Evolutionary conservation across 2,329 filamentous ascomycete species (phyloP), one percentile per base, ranked within the genome.

Genomic region (Cytospora schulzeri): DNA sequence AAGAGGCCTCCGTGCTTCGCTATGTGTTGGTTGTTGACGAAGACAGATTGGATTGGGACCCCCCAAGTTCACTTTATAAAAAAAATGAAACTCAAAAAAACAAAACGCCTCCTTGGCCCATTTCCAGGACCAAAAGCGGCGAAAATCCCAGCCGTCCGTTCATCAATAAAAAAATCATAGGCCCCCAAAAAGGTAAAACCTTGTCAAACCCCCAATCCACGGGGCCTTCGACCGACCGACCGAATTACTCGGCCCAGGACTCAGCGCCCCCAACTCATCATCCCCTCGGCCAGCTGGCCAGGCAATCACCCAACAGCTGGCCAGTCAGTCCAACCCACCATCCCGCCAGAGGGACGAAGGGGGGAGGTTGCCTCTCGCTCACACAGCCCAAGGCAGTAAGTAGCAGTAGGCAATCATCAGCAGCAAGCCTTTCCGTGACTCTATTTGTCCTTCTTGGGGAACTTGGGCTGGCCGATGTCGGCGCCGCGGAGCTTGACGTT

Each of bases 401-500:
- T 12, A 35, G 33, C 33, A 35, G 33, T 12, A 3, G 4, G 4
- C 38, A 29, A 11, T 31, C 29, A 9, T 9, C 29, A 31, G 29
- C 29, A 31, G 29, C 29, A 4, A 9, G 29, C 29, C 29, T 9
- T 9, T 9, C 9, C 29, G 29, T 9, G 29, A n/a, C 9, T 60
- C 68, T 70, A 73, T 68, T 75, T 74, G 11, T 62, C 60, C 60
- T 68, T 68, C 74, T 76, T 76, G 71, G 75, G 75, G 62, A 72
- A 91, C 81, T 89, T 91, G 72, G 92, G 91, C 76, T 88, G 83
- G 68, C 93, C 94, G 76, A 97, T 95, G 79, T 94, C 91, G 73
- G 81, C 83, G 65, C 95, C 92, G 70, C 93, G 85, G 73, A 97
- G 84, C 82, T 96, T 92, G 73, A 97, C 87, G 73, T 95, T 94